Evolutionary conservation across 257 asterid species (phyloP), one percentile per base, ranked within the genome.

Genomic region (Osmanthus fragrans): DNA sequence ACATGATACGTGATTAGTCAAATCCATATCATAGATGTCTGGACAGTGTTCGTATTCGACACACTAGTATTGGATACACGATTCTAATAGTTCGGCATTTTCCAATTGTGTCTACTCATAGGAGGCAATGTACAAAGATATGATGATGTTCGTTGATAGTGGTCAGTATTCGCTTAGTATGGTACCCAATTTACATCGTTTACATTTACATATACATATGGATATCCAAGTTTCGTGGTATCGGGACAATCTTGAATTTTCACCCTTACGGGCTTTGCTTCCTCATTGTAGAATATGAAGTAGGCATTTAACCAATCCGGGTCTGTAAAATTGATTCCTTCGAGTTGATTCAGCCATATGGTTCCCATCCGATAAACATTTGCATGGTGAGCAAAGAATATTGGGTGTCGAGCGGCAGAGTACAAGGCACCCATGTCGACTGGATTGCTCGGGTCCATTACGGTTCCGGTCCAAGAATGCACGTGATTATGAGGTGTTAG

Each of bases 391-490:
- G 76, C 2, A 15, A 37, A 71, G 23, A 78, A 78, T 3, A 78
- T 71, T 4, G 81, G 76, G 77, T 78, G 77, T 19, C 81, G 71
- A 8, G 60, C 76, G 7, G 81, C 81, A 7, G 81, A 58, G 49
- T 78, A 78, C 19, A 78, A 71, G 4, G 3, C 1, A 9, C 81
- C 77, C 77, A 78, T 71, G 72, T 78, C 29, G 7, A 56, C 2
- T n/a, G 58, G 15, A 29, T 51, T 19, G 2, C 1, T 49, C 0
- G 32, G 40, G 19, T 77, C 15, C 0, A 25, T 1, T 25, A 25
- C 27, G 65, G 72, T 76, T 1, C 73, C 51, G 8, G 73, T 40
- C 79, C 79, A 76, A 2, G 56, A 7, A 36, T 76, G 73, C 19
- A 76, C 1, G 5, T 39, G 2, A 11, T 42, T 76, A 18, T 76